These are phyloP conservation scores for Pichia eremophila DNA, from an alignment of 805 yeast species.

Conservation along the genomic window DNA sequence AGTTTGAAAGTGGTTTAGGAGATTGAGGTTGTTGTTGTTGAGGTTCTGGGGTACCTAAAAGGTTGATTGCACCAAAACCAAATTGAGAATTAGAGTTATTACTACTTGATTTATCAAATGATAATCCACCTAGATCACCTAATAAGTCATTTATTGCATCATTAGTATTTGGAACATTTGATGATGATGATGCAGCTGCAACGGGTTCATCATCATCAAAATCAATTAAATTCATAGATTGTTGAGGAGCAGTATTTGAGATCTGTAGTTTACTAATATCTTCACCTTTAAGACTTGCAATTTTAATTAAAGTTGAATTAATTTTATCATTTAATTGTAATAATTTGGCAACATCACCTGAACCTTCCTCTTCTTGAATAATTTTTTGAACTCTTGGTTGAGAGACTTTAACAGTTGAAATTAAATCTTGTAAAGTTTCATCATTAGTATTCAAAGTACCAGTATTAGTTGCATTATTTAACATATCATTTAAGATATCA, in stretches of 20 bases:
- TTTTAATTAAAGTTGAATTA: conserved; percentile 59
- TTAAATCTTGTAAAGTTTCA: conserved; percentile 76
- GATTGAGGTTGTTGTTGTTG: conserved; percentile 1
- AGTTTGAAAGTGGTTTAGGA: conserved; percentile 6
- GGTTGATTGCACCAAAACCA: conserved; percentile 24
- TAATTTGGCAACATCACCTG: conserved; percentile 56
- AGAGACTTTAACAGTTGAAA: conserved; percentile 67
- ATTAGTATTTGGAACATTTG: conserved; percentile 28
- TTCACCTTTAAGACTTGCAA: conserved; percentile 55
- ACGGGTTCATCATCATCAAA: conserved; percentile 40
- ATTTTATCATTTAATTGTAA: conserved; percentile 67
- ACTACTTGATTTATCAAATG: conserved; percentile 32
- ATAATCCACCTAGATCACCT: conserved; percentile 58
- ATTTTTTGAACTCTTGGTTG: conserved; percentile 82
- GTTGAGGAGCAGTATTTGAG: conserved; percentile 13
- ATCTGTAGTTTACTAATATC: conserved; percentile 40
- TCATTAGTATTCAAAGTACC: conserved; percentile 34
- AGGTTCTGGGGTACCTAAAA: conserved; percentile 24
- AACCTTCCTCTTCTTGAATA: conserved; percentile 68
- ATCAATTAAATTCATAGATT: conserved; percentile 48
- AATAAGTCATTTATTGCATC: conserved; percentile 57
- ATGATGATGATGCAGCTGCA: conserved; percentile 6
- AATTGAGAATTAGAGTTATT: conserved; percentile 8
- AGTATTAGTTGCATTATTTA: conserved; percentile 38
- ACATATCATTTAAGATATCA: conserved; percentile 82